Evolutionary conservation across 2,329 filamentous ascomycete species (phyloP).

Genomic region (Nemania abortiva): DNA sequence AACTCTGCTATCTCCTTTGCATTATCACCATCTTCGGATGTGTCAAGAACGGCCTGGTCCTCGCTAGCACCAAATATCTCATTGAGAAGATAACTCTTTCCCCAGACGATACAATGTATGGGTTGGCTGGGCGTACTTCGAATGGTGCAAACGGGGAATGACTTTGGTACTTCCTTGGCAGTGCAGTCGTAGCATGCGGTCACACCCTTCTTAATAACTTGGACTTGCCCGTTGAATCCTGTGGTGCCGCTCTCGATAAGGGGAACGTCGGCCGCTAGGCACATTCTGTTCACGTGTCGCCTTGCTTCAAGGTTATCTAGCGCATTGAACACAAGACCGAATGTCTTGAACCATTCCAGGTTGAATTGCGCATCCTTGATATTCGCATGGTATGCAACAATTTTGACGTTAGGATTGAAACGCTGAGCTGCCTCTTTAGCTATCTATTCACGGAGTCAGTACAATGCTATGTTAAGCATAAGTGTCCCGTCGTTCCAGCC

Average conservation of each 20-base stretch:
- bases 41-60: slow-evolving; percentile 84
- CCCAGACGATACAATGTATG: slow-evolving; percentile 99
- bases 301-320: slow-evolving; percentile 95
- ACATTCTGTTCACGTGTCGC: slow-evolving; percentile 98
- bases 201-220: slow-evolving; percentile 91
- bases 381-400: slow-evolving; percentile 91
- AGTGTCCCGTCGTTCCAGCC: slow-evolving; percentile 33
- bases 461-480: slow-evolving; percentile 27
- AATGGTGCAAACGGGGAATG: slow-evolving; percentile 96
- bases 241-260: slow-evolving; percentile 97
- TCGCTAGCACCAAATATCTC: slow-evolving; percentile 95
- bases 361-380: slow-evolving; percentile 92
- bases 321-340: slow-evolving; percentile 93
- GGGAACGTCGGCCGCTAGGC: slow-evolving; percentile 88
- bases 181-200: slow-evolving; percentile 98
- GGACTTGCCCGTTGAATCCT: slow-evolving; percentile 96
- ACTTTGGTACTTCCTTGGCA: slow-evolving; percentile 88
- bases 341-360: slow-evolving; percentile 86
- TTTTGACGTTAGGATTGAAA: slow-evolving; percentile 89
- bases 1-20: slow-evolving; percentile 89
- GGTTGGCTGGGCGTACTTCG: slow-evolving; percentile 95
- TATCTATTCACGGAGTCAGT: slow-evolving; percentile 66
- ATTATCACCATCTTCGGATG: slow-evolving; percentile 84
- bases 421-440: slow-evolving; percentile 90
- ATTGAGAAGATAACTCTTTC: slow-evolving; percentile 93